Conservation (phyloP, 352 stramenopile species). For the Phytophthora podocarpi region DNA sequence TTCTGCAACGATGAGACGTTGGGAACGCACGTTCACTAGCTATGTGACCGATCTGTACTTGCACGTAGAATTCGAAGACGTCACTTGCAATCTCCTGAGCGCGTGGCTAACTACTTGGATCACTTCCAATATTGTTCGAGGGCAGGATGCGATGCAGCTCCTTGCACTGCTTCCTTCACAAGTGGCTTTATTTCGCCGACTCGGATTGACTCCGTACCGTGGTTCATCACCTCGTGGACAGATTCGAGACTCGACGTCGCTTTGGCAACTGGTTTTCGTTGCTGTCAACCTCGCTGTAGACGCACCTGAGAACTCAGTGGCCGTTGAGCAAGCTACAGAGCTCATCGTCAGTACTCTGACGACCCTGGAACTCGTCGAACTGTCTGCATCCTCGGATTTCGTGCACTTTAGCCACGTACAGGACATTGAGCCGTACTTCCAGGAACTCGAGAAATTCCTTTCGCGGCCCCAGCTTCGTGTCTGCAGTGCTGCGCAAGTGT, state of each 20-base stretch:
- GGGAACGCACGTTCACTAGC: slow-evolving; percentile 50
- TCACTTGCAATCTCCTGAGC: slow-evolving; percentile 28
- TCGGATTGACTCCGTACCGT: slow-evolving; percentile 25
- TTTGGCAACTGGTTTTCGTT: slow-evolving; percentile 43
- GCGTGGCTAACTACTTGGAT: slow-evolving; percentile 63
- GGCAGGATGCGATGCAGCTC: slow-evolving; percentile 23
- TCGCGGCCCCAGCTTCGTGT: slow-evolving; percentile 14
- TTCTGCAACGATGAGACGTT: slow-evolving; percentile 28
- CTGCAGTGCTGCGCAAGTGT: slow-evolving; percentile 29
- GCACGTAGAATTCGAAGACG: slow-evolving; percentile 54
- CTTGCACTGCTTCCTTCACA: slow-evolving; percentile 55
- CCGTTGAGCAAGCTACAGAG: slow-evolving; percentile 36
- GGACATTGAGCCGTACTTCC: slow-evolving; percentile 21
- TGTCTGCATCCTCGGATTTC: slow-evolving; percentile 40
- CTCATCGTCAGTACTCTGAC: slow-evolving; percentile 41
- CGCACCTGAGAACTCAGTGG: neutral
- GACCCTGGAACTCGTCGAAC: slow-evolving; percentile 44
- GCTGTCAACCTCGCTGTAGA: slow-evolving; percentile 30
- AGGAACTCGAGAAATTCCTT: slow-evolving; percentile 30
- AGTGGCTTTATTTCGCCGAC: slow-evolving; percentile 49
- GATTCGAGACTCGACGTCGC: slow-evolving; percentile 9
- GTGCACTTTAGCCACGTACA: neutral
- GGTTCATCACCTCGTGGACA: neutral
- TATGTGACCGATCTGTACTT: slow-evolving; percentile 62
- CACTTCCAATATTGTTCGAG: slow-evolving; percentile 34